phyloP scores from a whole-genome alignment of 352 stramenopile genomes.

The Halophytophthora batemanensis region DNA sequence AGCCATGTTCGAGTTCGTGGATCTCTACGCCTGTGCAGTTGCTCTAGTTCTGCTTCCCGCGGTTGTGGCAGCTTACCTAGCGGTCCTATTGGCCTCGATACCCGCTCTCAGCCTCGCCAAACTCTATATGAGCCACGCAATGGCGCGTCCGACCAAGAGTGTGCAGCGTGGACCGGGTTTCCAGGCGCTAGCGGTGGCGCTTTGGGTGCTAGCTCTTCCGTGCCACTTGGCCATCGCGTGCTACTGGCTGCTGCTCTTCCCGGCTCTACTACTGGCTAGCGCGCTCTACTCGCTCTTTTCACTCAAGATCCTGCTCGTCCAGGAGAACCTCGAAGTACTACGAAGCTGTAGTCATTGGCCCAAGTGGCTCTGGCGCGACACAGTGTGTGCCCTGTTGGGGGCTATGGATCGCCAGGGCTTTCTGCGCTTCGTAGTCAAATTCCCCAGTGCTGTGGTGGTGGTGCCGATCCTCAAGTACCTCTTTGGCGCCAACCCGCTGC shows the following conservation, averaged over 20 bases:
- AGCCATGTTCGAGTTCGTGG: slow-evolving; percentile 19
- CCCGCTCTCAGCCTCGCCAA: slow-evolving; percentile 11
- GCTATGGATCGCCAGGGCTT: slow-evolving; percentile 39
- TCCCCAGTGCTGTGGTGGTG: slow-evolving; percentile 30
- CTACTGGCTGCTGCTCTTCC: slow-evolving; percentile 27
- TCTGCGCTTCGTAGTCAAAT: slow-evolving; percentile 29
- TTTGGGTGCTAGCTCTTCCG: slow-evolving; percentile 20
- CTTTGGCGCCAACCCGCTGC: slow-evolving; percentile 36
- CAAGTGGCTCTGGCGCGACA: slow-evolving; percentile 35
- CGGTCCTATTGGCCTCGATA: slow-evolving; percentile 14
- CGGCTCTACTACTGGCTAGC: slow-evolving; percentile 20
- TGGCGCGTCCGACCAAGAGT: slow-evolving; percentile 22
- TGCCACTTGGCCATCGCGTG: slow-evolving; percentile 16
- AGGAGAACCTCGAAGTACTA: slow-evolving; percentile 26
- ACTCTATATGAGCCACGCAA: slow-evolving; percentile 15
- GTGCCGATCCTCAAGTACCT: slow-evolving; percentile 43
- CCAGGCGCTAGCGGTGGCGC: slow-evolving; percentile 8
- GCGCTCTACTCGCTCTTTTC: slow-evolving; percentile 23
- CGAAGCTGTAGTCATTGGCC: slow-evolving; percentile 28
- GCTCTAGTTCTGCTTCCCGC: slow-evolving; percentile 19
- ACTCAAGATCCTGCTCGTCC: slow-evolving; percentile 27
- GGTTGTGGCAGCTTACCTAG: slow-evolving; percentile 9
- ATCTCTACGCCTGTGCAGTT: slow-evolving; percentile 24
- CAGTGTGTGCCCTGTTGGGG: slow-evolving; percentile 24
- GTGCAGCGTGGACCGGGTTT: slow-evolving; percentile 13